These are phyloP conservation scores for Bipolaris victoriae DNA, from an alignment of 2,329 filamentous ascomycete species.

Conservation along the genomic window DNA sequence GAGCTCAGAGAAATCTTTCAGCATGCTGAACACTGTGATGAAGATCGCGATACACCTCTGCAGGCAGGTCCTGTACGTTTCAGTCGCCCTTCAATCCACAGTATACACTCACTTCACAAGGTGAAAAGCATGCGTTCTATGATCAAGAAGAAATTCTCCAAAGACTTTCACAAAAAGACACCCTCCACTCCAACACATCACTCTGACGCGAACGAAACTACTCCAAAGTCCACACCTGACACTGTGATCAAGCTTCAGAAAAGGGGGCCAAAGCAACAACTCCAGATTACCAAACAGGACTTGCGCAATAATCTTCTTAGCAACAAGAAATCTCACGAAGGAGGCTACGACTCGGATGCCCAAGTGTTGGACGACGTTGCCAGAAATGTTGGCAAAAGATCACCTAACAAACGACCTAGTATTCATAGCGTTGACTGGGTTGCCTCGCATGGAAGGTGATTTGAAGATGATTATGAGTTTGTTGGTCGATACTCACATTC, in stretches of 20 bases:
- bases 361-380: conserved; percentile 43
- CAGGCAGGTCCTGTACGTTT: conserved; percentile 29
- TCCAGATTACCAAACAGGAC: conserved; percentile 41
- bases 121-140: conserved; percentile 46
- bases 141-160: conserved; percentile 42
- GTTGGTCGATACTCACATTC: conserved; percentile 14
- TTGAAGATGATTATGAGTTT: not conserved
- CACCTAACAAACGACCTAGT: conserved; percentile 41
- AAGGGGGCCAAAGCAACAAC: conserved; percentile 27
- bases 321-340: conserved; percentile 40
- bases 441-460: conserved; percentile 36
- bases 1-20: conserved; percentile 46
- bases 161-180: conserved; percentile 29
- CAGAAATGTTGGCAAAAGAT: conserved; percentile 37
- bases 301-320: conserved; percentile 43
- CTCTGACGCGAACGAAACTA: conserved; percentile 15
- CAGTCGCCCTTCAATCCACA: conserved; percentile 38
- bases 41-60: conserved; percentile 19
- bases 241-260: conserved; percentile 36
- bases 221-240: conserved; percentile 12
- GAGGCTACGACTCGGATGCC: conserved; percentile 50
- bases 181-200: conserved; percentile 6
- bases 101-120: conserved; percentile 43
- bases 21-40: conserved; percentile 27
- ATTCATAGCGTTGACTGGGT: conserved; percentile 47